Percentiles rank a stretch among this genome's conserved stretches.
phyloP scores from a whole-genome alignment of 75 land plant species.

The Pinus albicaulis region DNA sequence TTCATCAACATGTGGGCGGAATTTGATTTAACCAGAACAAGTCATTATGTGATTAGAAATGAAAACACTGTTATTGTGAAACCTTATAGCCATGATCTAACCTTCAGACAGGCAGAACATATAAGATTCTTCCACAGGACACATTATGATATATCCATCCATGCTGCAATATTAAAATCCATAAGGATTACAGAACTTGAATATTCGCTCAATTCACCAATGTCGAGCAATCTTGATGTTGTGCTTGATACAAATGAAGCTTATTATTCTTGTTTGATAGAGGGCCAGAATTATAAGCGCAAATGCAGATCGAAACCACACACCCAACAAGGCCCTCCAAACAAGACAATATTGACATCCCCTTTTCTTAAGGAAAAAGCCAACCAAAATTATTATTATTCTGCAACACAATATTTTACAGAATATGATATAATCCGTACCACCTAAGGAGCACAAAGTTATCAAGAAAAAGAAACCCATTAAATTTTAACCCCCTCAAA shows the following conservation, averaged over 20 bases:
- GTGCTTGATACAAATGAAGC: not conserved
- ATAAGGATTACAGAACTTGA: not conserved
- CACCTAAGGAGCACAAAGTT: not conserved
- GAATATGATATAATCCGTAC: too few relatives aligned
- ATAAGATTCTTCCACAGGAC: not conserved
- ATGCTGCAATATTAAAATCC: not conserved
- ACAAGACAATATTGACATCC: not conserved
- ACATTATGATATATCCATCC: not conserved
- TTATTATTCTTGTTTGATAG: not conserved
- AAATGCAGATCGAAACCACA: not conserved
- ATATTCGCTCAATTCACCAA: not conserved
- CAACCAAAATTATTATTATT: not conserved
- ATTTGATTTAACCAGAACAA: not conserved
- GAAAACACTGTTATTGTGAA: not conserved
- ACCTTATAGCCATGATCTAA: not conserved
- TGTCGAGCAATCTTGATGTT: not conserved
- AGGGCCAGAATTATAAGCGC: not conserved
- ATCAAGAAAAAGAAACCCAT: not conserved
- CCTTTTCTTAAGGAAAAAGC: not conserved
- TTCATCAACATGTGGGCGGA: not conserved
- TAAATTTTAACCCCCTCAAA: too few relatives aligned
- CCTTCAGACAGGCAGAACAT: not conserved
- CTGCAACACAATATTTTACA: not conserved
- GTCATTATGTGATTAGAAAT: not conserved
- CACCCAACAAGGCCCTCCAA: not conserved